phyloP scores from a whole-genome alignment of 2,329 filamentous ascomycete genomes.

The Colletotrichum sp. region DNA sequence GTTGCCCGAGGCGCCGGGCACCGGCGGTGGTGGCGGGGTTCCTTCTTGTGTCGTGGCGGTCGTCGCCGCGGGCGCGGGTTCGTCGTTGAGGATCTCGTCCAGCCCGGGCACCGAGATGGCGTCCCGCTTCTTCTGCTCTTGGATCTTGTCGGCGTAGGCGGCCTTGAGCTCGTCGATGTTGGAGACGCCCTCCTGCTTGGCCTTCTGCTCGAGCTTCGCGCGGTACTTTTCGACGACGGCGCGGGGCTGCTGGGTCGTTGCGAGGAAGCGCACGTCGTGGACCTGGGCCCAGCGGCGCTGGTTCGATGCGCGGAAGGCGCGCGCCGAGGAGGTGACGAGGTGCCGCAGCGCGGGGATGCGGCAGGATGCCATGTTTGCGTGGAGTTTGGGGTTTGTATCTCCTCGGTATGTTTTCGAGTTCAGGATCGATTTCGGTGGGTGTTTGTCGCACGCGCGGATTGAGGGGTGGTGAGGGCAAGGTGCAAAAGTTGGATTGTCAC shows the following conservation, averaged over 20 bases:
- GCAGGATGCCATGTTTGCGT: slow-evolving; percentile 50
- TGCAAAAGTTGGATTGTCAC: slow-evolving; percentile 2
- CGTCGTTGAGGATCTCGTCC: slow-evolving; percentile 25
- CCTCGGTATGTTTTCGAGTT: neutral
- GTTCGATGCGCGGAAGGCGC: slow-evolving; percentile 36
- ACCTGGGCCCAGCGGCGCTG: slow-evolving; percentile 92
- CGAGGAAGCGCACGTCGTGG: slow-evolving; percentile 88
- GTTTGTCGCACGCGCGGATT: neutral
- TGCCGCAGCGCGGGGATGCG: slow-evolving; percentile 54
- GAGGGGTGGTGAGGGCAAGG: neutral
- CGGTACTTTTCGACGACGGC: slow-evolving; percentile 84
- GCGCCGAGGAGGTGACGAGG: slow-evolving; percentile 38
- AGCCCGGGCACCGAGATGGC: slow-evolving; percentile 51
- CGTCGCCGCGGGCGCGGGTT: slow-evolving; percentile 35
- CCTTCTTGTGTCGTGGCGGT: slow-evolving; percentile 28
- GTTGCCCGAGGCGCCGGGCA: slow-evolving; percentile 28
- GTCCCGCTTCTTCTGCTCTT: slow-evolving; percentile 71
- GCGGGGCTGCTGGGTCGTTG: slow-evolving; percentile 73
- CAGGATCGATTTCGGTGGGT: neutral
- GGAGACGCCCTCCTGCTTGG: slow-evolving; percentile 71
- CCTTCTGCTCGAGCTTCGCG: slow-evolving; percentile 83
- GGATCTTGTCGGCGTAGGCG: slow-evolving; percentile 85
- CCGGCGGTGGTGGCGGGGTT: neutral
- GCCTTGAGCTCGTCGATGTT: slow-evolving; percentile 79
- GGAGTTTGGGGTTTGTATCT: neutral